Conservation (phyloP, 2,329 filamentous ascomycete species). For the Hypoxylon sp. region DNA sequence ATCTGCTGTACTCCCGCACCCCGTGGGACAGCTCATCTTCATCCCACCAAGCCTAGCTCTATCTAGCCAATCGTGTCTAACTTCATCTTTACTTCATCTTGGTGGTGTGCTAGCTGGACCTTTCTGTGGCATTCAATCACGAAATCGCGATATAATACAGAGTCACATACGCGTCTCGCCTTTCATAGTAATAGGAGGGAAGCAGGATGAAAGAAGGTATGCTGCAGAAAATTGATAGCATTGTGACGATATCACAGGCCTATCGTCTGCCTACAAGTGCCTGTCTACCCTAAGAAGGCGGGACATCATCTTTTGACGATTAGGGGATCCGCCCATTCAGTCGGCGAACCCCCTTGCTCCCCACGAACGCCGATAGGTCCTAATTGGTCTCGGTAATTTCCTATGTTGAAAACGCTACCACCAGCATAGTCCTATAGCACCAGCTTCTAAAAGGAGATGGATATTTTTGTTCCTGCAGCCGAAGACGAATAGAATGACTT, state of each 20-base stretch:
- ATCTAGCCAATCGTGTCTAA: conserved; percentile 37
- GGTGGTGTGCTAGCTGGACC: conserved; percentile 35
- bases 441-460: conserved; percentile 26
- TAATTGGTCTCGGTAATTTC: conserved; percentile 34
- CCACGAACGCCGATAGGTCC: conserved; percentile 24
- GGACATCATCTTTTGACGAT: conserved; percentile 12
- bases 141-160: conserved; percentile 20
- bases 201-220: conserved; percentile 7
- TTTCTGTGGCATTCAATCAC: conserved; percentile 33
- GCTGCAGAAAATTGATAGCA: conserved; percentile 16
- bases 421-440: conserved; percentile 32
- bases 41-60: conserved; percentile 40
- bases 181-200: conserved; percentile 16
- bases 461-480: conserved; percentile 26
- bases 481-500: conserved; percentile 28
- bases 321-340: conserved; percentile 27
- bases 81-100: conserved; percentile 43
- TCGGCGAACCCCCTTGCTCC: conserved; percentile 31
- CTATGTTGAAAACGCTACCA: conserved; percentile 16
- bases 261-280: conserved; percentile 32
- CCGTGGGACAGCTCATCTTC: conserved; percentile 45
- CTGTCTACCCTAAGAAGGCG: conserved; percentile 33
- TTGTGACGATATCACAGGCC: conserved; percentile 33
- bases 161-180: conserved; percentile 21
- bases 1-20: conserved; percentile 45